Conservation (phyloP, 139 green algal genomes). For the Picochlorum sp. region DNA sequence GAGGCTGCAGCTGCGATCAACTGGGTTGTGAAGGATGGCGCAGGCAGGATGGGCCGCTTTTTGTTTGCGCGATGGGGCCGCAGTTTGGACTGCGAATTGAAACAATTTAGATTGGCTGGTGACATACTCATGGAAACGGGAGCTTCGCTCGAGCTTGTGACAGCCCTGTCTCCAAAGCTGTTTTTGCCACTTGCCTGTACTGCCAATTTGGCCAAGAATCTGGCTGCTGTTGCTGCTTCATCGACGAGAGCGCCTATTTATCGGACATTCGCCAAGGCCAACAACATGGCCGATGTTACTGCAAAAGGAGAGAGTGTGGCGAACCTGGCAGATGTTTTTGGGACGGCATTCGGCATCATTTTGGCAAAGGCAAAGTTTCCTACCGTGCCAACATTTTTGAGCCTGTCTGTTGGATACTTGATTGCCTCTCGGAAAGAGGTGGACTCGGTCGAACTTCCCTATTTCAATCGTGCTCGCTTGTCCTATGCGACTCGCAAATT, state of each 20-base stretch:
- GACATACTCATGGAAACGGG: conserved; percentile 51
- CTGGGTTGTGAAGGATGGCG: conserved; percentile 82
- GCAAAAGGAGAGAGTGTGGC: conserved; percentile 73
- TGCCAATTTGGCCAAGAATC: conserved; percentile 76
- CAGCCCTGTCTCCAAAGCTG: conserved; percentile 41
- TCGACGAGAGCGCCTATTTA: conserved; percentile 80
- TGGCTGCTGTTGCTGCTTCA: conserved; percentile 59
- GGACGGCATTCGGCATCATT: conserved; percentile 56
- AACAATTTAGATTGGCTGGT: conserved; percentile 76
- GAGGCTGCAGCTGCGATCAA: conserved; percentile 77
- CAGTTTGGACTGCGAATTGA: conserved; percentile 79
- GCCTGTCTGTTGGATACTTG: conserved; percentile 54
- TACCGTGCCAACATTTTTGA: conserved; percentile 52
- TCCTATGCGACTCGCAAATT: conserved; percentile 26
- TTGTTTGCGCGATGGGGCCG: conserved; percentile 78
- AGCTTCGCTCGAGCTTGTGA: conserved; percentile 69
- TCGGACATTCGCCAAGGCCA: conserved; percentile 64
- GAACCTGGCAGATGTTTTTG: conserved; percentile 79
- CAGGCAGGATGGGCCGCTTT: conserved; percentile 71
- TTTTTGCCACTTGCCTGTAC: conserved; percentile 82
- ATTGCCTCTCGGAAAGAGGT: conserved; percentile 55
- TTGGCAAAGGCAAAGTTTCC: conserved; percentile 38
- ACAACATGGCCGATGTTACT: conserved; percentile 73
- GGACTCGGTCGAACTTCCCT: conserved; percentile 67
- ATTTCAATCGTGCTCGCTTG: conserved; percentile 72